Evolutionary conservation across 106 monocot species (phyloP), one percentile per base, ranked within the genome.

Genomic region (Dendrobium officinale): DNA sequence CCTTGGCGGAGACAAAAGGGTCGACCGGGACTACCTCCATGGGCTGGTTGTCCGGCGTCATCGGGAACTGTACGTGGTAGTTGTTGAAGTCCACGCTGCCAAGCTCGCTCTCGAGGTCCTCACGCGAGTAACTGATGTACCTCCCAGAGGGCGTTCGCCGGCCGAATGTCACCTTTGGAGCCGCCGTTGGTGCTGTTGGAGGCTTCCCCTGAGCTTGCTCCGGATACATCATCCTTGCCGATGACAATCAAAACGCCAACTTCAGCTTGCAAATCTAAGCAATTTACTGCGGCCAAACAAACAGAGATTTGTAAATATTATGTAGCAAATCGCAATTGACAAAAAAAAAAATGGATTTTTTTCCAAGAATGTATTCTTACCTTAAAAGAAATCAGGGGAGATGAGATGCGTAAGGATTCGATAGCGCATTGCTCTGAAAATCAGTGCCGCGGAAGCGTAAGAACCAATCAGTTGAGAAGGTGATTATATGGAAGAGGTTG

Each of bases 11-110:
- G 79, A 93, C 85, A 9, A 85, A 47, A 6, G 93, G 77, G 19
- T 91, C 93, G 77, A 88, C 82, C 49, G 76, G 49, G 4, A 83
- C 33, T 41, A 76, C 86, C 24, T 78, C 83, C 87, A 93, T 88
- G 4, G 94, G 94, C 77, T 94, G 94, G 86, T 91, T 89, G 77
- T 94, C 94, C 2, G 94, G 94, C 6, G 94, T 94, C 18, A 86
- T 84, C 2, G 91, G 94, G 45, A 91, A 87, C 29, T 83, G 82
- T 0, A 94, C 94, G 45, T 88, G 88, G 81, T 93, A 93, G 77
- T 82, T 86, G 43, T 67, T 20, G 59, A 68, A 88, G 72, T 88
- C 83, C 5, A 67, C 29, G 26, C 73, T 67, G 0, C 76, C 67
- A 29, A 73, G 66, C 59, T 85, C 85, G 40, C 82, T 85, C 11